Base-by-base conservation (phyloP, 805 yeast genomes). In the Kazachstania psychrophila region DNA sequence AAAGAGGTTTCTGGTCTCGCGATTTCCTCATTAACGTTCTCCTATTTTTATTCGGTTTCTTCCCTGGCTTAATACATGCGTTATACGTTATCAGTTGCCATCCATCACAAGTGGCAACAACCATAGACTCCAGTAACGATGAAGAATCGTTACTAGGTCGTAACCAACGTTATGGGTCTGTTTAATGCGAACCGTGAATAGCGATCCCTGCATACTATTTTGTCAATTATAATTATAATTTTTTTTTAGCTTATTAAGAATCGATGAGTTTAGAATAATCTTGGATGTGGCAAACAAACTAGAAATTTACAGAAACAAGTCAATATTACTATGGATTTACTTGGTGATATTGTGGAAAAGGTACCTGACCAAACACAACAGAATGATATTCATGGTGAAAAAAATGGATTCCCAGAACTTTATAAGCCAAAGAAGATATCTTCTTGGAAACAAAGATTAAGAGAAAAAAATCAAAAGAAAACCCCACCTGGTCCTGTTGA, bases 291-390 rank as follows among this genome's bases (percentile, higher is more conserved):
- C n/a, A n/a, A n/a, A n/a, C n/a, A n/a, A n/a, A n/a, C n/a, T n/a
- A n/a, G n/a, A n/a, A n/a, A n/a, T n/a, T n/a, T n/a, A n/a, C n/a
- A n/a, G n/a, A n/a, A n/a, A n/a, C n/a, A n/a, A n/a, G n/a, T n/a
- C n/a, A n/a, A n/a, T n/a, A n/a, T n/a, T n/a, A n/a, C 5, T 19
- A 80, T 80, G 88, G 80, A 79, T 54, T 64, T 79, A 41, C 58
- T 81, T 19, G 82, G 84, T 8, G 89, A 82, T 44, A 79, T 82
- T 22, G 75, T 79, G 7, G 92, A 82, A 48, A 77, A 68, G 39
- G 75, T 75, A 33, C 58, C 61, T 0, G 17, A 20, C 9, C 10
- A 10, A 10, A 45, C 31, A 8, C 36, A 38, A 1, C 27, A 18
- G 0, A 23, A 22, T 3, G 40, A 45, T 9, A 19, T 23, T 15